Base-by-base conservation (phyloP, 768 basidiomycete genomes). In the Auricularia sp. region DNA sequence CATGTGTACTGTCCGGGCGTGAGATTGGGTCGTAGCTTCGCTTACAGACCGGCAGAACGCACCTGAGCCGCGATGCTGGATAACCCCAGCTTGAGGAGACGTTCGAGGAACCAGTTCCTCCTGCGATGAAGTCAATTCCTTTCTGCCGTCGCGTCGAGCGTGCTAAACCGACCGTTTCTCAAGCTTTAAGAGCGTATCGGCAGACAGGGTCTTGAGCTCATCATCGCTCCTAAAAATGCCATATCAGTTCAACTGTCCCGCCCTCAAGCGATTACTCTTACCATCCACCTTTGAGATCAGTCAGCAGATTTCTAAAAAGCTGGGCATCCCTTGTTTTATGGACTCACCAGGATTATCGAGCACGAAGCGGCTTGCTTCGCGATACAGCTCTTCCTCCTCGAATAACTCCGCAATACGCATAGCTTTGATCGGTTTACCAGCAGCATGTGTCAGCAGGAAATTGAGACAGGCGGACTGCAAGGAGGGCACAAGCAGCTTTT, bases 71-170 rank as follows among this genome's bases (percentile, higher is more conserved):
- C 85, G 29, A 96, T 82, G 67, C 88, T 84, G 0, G 90, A 89
- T 47, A 93, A 78, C 1, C 93, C 92, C 10, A 98, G 84, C 73
- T 97, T 97, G 67, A 97, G 80, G 16, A 98, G 89, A 21, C 95
- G 85, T 73, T 98, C 95, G 21, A 97, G 82, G 76, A 97, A 97
- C 94, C 94, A 97, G 63, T 88, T 95, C 65, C 95, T 84, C 42
- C 93, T 92, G 68, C 16, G 37, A 47, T 47, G 37, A 35, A 39
- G 44, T 29, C 47, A 24, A 14, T 54, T 66, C 64, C 3, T 45
- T 56, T 3, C 21, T 35, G 61, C 29, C 3, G 54, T 35, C 18
- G 10, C 18, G 36, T 21, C 33, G 42, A 11, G 39, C 37, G 37
- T 11, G 37, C 37, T 6, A 11, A 16, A 8, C 78, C 54, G 65